phyloP scores from a whole-genome alignment of 805 yeast species.

The Torulaspora indica region DNA sequence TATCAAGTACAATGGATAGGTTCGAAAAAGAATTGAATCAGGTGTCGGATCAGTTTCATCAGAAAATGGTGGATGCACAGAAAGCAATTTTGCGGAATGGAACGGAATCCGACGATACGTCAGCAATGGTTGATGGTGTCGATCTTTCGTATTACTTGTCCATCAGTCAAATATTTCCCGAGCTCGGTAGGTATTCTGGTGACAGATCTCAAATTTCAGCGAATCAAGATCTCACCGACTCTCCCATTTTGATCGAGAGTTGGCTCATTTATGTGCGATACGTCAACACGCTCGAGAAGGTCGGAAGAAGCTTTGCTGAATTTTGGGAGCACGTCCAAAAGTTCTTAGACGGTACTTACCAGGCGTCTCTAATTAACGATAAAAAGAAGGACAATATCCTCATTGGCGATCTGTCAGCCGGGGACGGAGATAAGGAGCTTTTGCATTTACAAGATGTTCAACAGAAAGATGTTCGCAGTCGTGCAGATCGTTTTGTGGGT shows the following conservation, averaged over 20 bases:
- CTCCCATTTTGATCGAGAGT: constrained; percentile 53
- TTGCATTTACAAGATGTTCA: constrained; percentile 43
- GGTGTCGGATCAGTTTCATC: constrained; percentile 40
- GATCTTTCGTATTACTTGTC: constrained; percentile 35
- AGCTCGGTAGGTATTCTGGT: constrained; percentile 8
- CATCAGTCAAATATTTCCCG: constrained; percentile 25
- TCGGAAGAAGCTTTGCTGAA: constrained; percentile 41
- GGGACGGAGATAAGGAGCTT: constrained; percentile 37
- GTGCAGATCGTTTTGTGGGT: constrained; percentile 40
- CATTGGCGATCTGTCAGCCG: constrained; percentile 26
- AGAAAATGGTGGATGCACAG: constrained; percentile 40
- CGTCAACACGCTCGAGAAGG: constrained; percentile 39
- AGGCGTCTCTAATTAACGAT: constrained; percentile 40
- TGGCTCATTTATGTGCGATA: constrained; percentile 50
- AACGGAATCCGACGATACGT: constrained; percentile 14
- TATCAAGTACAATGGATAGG: constrained; percentile 44
- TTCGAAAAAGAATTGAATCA: constrained; percentile 40
- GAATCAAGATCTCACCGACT: constrained; percentile 42
- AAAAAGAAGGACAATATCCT: constrained; percentile 37
- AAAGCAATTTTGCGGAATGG: constrained; percentile 37
- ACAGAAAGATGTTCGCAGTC: constrained; percentile 37
- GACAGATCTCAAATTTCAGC: constrained; percentile 10
- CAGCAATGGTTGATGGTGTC: constrained; percentile 25
- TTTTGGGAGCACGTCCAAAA: constrained; percentile 54
- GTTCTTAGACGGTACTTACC: constrained; percentile 48